Conservation (phyloP, 2,329 filamentous ascomycete genomes). For the Pseudogymnoascus pannorum region DNA sequence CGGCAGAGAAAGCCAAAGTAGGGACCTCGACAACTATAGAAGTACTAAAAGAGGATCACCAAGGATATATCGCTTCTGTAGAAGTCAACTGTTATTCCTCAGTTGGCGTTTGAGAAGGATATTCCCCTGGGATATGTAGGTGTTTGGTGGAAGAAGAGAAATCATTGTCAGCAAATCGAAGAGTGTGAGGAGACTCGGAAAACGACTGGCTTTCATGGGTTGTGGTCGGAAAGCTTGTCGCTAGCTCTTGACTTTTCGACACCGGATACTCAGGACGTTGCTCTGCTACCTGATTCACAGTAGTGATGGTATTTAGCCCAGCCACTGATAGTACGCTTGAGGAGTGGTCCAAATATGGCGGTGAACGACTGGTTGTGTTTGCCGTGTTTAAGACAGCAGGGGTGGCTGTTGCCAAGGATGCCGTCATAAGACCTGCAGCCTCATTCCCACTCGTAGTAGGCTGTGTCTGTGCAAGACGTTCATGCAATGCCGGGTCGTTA, state of each 20-base stretch:
- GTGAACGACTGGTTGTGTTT: background rate
- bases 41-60: background rate
- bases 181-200: background rate
- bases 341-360: background rate
- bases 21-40: background rate
- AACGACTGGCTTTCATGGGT: background rate
- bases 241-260: background rate
- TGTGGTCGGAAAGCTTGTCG: background rate
- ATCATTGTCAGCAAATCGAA: background rate
- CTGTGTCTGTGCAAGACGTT: background rate
- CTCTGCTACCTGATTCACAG: background rate
- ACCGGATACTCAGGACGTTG: background rate
- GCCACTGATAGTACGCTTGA: background rate
- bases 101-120: background rate
- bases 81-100: background rate
- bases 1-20: background rate
- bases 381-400: background rate
- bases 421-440: background rate
- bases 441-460: background rate
- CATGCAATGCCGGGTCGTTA: constrained; percentile 4
- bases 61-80: background rate
- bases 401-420: background rate
- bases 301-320: background rate
- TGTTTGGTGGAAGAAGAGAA: background rate
- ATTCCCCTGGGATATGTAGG: constrained; percentile 7